Conservation (phyloP, 2,329 filamentous ascomycete species). For the Aspergillus alliaceus region DNA sequence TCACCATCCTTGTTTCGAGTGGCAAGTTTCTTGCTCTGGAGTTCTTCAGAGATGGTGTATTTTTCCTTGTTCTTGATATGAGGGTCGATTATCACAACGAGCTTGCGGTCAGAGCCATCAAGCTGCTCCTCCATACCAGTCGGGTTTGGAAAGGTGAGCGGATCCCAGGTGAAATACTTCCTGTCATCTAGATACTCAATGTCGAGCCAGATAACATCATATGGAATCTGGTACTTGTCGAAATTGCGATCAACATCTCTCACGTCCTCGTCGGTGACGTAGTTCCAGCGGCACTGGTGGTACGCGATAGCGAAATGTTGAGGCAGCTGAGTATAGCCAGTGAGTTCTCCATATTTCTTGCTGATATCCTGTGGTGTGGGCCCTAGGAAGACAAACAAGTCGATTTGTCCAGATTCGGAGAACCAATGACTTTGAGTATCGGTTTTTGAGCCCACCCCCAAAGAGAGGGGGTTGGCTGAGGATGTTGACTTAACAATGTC, state of each 20-base stretch:
- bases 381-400: conserved; percentile 92
- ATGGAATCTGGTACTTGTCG: conserved; percentile 91
- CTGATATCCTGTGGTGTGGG: conserved; percentile 81
- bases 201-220: conserved; percentile 98
- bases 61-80: conserved; percentile 91
- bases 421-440: conserved; percentile 95
- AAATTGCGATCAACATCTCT: conserved; percentile 96
- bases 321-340: conserved; percentile 85
- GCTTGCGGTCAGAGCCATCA: conserved; percentile 79
- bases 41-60: conserved; percentile 74
- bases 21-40: conserved; percentile 80
- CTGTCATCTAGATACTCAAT: conserved; percentile 96
- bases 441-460: conserved; percentile 68
- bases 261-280: conserved; percentile 94
- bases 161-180: conserved; percentile 98
- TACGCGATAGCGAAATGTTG: conserved; percentile 91
- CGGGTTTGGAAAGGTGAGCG: conserved; percentile 82
- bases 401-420: conserved; percentile 84
- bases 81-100: conserved; percentile 93
- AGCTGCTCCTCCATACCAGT: conserved; percentile 85
- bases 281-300: conserved; percentile 99
- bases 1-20: conserved; percentile 88
- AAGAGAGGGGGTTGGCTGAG: conserved; percentile 71
- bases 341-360: conserved; percentile 82
- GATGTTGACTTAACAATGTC: conserved; percentile 83